These are phyloP conservation scores for Eimeria necatrix DNA, from an alignment of 169 alveolate genomes.

Conservation along the genomic window DNA sequence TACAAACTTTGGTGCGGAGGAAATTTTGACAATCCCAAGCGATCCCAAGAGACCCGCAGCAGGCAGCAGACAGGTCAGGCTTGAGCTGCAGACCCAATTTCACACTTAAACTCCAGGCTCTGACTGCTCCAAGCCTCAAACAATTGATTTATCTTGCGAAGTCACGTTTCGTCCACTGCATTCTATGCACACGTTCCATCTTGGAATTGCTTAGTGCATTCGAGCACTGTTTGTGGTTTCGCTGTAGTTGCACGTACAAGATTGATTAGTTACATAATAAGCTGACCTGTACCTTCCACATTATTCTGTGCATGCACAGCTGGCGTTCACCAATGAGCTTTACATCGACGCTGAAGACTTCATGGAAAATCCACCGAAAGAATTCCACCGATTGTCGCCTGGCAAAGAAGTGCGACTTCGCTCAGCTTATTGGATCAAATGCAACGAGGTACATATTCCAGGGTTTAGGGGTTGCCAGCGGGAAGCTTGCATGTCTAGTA, in stretches of 20 bases:
- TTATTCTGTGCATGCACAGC: neutral
- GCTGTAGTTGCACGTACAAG: too few species aligned
- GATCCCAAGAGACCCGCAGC: conserved; percentile 67
- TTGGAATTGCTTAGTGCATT: too few species aligned
- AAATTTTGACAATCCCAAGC: conserved; percentile 48
- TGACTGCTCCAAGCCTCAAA: too few species aligned
- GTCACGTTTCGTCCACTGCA: too few species aligned
- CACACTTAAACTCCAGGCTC: too few species aligned
- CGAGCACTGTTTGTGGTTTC: too few species aligned
- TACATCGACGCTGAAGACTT: conserved; percentile 91
- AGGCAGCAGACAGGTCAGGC: conserved; percentile 76
- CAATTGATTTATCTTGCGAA: too few species aligned
- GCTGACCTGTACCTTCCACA: too few species aligned
- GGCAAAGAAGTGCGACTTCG: conserved; percentile 91
- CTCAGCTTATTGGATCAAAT: conserved; percentile 90
- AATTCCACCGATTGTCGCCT: conserved; percentile 88
- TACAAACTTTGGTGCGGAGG: conserved; percentile 36
- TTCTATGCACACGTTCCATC: too few species aligned
- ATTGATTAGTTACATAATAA: neutral
- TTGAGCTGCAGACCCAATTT: too few species aligned
- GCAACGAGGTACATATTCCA: conserved; percentile 84
- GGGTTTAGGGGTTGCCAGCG: neutral
- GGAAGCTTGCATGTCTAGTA: neutral
- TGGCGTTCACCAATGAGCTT: conserved; percentile 76
- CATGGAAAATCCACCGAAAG: conserved; percentile 85